Conservation (phyloP, 805 yeast species). For the Cyberlindnera veronae region DNA sequence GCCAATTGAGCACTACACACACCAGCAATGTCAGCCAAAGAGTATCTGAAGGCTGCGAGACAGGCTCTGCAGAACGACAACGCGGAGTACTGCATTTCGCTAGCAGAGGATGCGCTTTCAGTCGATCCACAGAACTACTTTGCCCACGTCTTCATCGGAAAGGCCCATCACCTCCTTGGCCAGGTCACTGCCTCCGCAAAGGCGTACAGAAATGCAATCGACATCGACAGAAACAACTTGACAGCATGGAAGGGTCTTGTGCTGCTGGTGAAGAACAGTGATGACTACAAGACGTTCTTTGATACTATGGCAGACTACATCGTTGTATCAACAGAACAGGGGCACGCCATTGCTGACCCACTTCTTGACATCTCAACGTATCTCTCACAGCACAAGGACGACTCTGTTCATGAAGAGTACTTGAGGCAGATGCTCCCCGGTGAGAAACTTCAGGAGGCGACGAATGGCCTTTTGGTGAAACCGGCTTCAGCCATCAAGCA, state of each 20-base stretch:
- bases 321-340: slow-evolving; percentile 38
- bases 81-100: slow-evolving; percentile 57
- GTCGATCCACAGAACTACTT: slow-evolving; percentile 55
- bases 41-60: slow-evolving; percentile 46
- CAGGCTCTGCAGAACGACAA: slow-evolving; percentile 52
- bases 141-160: slow-evolving; percentile 72
- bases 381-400: slow-evolving; percentile 31
- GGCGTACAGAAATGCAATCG: slow-evolving; percentile 48
- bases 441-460: slow-evolving; percentile 46
- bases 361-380: slow-evolving; percentile 45
- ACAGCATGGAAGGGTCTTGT: slow-evolving; percentile 83
- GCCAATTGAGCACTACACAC: not conserved
- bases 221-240: slow-evolving; percentile 46
- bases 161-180: slow-evolving; percentile 50
- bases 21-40: slow-evolving; percentile 32
- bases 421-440: slow-evolving; percentile 55
- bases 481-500: slow-evolving; percentile 43
- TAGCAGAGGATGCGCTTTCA: slow-evolving; percentile 52
- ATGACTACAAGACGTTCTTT: slow-evolving; percentile 45
- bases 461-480: slow-evolving; percentile 44
- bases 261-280: slow-evolving; percentile 37
- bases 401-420: slow-evolving; percentile 42
- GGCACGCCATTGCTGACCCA: slow-evolving; percentile 46
- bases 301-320: slow-evolving; percentile 43
- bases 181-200: slow-evolving; percentile 37